Conservation (phyloP, 345 rosid species). For the Carallia pectinifolia region DNA sequence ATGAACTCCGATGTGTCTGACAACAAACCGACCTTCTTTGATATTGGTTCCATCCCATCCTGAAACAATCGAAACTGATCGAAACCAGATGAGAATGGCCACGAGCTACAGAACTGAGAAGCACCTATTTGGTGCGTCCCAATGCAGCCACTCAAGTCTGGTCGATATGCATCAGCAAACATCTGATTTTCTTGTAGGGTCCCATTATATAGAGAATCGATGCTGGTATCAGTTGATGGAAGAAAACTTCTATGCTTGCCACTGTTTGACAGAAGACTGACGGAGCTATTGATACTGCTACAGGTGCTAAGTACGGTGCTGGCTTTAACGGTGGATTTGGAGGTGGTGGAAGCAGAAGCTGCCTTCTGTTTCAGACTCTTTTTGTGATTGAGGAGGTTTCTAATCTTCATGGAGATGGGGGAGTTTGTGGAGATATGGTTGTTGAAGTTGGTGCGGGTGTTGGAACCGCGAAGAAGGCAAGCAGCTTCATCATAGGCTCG, state of each 20-base stretch:
- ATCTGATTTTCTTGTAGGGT: conserved; percentile 22
- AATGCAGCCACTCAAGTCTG: conserved; percentile 45
- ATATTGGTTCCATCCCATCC: conserved; percentile 24
- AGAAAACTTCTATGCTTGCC: background rate
- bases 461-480: conserved; percentile 78
- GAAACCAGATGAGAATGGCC: conserved; percentile 10
- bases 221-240: background rate
- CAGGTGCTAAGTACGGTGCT: conserved; percentile 14
- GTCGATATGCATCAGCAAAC: conserved; percentile 49
- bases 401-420: conserved; percentile 62
- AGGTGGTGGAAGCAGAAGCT: background rate
- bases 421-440: conserved; percentile 47
- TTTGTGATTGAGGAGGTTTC: conserved; percentile 73
- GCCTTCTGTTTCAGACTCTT: conserved; percentile 40
- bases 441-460: conserved; percentile 76
- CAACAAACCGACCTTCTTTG: conserved; percentile 14
- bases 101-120: conserved; percentile 19
- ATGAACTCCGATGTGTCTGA: conserved; percentile 25
- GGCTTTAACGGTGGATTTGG: conserved; percentile 25
- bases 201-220: background rate
- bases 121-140: conserved; percentile 18
- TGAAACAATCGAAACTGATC: conserved; percentile 41
- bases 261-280: conserved; percentile 3
- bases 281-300: conserved; percentile 9
- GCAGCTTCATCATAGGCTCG: conserved; percentile 91